phyloP scores from a whole-genome alignment of 2,329 filamentous ascomycete species.

The Grosmannia serpens region DNA sequence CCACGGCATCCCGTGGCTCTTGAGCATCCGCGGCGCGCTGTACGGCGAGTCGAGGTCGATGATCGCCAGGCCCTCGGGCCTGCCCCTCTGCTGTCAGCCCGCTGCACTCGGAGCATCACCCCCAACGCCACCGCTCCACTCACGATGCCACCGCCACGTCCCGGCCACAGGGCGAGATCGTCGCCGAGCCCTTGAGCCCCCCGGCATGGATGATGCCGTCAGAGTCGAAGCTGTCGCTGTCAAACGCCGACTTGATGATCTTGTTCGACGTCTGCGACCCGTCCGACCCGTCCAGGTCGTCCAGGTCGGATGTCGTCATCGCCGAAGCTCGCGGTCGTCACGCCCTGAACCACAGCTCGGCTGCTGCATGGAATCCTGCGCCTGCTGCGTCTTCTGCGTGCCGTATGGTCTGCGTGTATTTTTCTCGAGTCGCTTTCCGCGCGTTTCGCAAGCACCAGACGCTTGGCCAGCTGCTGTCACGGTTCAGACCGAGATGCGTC shows the following conservation, averaged over 20 bases:
- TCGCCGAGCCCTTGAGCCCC: slow-evolving; percentile 73
- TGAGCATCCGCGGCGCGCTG: slow-evolving; percentile 71
- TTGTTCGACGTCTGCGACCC: slow-evolving; percentile 47
- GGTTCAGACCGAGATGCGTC: neutral
- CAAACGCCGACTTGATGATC: slow-evolving; percentile 56
- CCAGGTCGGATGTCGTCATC: slow-evolving; percentile 33
- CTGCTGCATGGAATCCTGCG: neutral
- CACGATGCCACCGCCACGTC: slow-evolving; percentile 81
- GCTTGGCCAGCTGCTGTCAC: neutral
- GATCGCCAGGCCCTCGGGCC: slow-evolving; percentile 76
- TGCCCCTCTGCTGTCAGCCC: slow-evolving; percentile 17
- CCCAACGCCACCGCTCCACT: slow-evolving; percentile 16
- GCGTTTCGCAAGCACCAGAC: no score
- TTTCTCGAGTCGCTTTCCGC: neutral
- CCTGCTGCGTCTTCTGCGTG: neutral
- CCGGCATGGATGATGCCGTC: slow-evolving; percentile 78
- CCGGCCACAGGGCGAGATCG: slow-evolving; percentile 81
- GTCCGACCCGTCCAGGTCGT: slow-evolving; percentile 18
- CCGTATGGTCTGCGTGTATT: neutral
- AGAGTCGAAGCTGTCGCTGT: slow-evolving; percentile 78
- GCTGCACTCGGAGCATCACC: no score
- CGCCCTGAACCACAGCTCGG: neutral
- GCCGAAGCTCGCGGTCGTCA: neutral
- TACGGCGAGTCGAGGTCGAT: slow-evolving; percentile 87
- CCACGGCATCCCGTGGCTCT: slow-evolving; percentile 80